A percentile compares a stretch with the other conserved stretches of the same genome.
Conservation (phyloP, 345 rosid species). For the Corymbia maculata region DNA sequence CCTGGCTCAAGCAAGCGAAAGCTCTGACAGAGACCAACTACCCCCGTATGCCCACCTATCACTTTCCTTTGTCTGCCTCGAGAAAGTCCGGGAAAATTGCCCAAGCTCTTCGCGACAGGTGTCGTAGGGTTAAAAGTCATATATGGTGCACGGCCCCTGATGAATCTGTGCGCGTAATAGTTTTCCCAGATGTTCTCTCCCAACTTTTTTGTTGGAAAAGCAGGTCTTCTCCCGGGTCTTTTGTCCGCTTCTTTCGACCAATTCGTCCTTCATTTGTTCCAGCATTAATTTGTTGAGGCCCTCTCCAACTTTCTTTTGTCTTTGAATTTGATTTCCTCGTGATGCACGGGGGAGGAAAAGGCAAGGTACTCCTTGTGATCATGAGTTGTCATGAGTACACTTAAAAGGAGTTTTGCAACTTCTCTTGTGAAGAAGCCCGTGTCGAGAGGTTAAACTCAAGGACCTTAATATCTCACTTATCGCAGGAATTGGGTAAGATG, state of each 20-base stretch:
- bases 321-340: not conserved
- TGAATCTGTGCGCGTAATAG: not conserved
- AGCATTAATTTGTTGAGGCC: not conserved
- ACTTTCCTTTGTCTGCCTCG: not conserved
- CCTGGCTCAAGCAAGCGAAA: not conserved
- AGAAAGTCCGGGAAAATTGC: not conserved
- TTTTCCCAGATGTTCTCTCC: not conserved
- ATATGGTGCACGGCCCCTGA: not conserved
- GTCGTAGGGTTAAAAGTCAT: not conserved
- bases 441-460: not conserved
- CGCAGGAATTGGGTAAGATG: not conserved
- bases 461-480: not conserved
- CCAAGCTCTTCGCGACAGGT: not conserved
- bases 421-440: not conserved
- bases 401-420: not conserved
- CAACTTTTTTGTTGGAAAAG: not conserved
- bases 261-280: not conserved
- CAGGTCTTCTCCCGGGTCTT: not conserved
- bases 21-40: not conserved
- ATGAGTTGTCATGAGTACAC: fast-evolving
- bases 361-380: not conserved
- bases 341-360: not conserved
- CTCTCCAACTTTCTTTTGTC: not conserved
- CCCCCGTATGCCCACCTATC: not conserved
- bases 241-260: not conserved